Evolutionary conservation across 2,329 filamentous ascomycete species (phyloP).

Genomic region (Exophiala lecanii-corni): DNA sequence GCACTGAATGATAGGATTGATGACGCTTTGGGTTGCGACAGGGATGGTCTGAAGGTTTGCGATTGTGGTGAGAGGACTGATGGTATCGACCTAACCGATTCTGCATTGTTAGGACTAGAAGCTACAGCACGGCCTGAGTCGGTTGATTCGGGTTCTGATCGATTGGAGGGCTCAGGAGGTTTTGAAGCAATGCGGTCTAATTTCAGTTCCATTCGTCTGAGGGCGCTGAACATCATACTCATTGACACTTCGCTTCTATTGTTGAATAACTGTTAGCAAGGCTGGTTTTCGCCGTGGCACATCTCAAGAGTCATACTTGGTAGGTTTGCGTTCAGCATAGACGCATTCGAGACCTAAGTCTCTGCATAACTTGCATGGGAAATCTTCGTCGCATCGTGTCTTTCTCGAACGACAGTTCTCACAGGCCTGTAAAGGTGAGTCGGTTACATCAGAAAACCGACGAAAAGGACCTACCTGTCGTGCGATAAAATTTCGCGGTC

Average conservation of each 20-base stretch:
- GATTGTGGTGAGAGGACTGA: slow-evolving; percentile 30
- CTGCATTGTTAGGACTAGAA: slow-evolving; percentile 30
- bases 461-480: slow-evolving; percentile 10
- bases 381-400: slow-evolving; percentile 52
- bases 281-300: neutral
- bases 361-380: slow-evolving; percentile 51
- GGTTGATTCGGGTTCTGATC: slow-evolving; percentile 9
- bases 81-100: slow-evolving; percentile 31
- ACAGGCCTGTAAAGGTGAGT: slow-evolving; percentile 40
- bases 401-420: slow-evolving; percentile 52
- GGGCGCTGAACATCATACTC: slow-evolving; percentile 51
- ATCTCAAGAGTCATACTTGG: slow-evolving; percentile 38
- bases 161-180: slow-evolving; percentile 28
- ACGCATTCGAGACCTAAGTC: slow-evolving; percentile 46
- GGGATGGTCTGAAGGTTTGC: slow-evolving; percentile 34
- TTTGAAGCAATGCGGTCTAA: slow-evolving; percentile 45
- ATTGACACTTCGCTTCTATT: slow-evolving; percentile 50
- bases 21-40: neutral
- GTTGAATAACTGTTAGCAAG: neutral
- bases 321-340: slow-evolving; percentile 51
- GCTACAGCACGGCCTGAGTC: slow-evolving; percentile 13
- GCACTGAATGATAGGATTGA: slow-evolving; percentile 43
- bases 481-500: slow-evolving; percentile 21
- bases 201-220: slow-evolving; percentile 50
- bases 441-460: slow-evolving; percentile 1